These are phyloP conservation scores for Chiua virens DNA, from an alignment of 768 basidiomycete genomes.

Conservation along the genomic window DNA sequence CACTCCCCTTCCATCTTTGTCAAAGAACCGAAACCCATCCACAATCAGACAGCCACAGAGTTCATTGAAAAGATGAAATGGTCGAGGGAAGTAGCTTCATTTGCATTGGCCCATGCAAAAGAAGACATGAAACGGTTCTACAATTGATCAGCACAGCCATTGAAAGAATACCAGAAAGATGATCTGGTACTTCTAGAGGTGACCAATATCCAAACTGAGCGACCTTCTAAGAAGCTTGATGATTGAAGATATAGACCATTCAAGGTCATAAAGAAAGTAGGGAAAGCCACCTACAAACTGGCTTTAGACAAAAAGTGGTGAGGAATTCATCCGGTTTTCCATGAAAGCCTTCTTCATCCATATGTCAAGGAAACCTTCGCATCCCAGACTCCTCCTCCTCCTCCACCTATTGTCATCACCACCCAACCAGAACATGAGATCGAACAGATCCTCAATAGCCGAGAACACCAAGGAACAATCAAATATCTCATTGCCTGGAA, in stretches of 20 bases:
- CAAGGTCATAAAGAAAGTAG: background rate
- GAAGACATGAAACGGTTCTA: too few species aligned
- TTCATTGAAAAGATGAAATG: too few species aligned
- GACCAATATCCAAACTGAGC: background rate
- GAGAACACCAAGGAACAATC: background rate
- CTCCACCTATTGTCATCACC: background rate
- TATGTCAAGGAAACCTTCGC: background rate
- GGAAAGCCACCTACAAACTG: background rate
- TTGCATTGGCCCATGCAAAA: too few species aligned
- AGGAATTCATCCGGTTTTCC: background rate
- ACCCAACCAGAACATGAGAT: background rate
- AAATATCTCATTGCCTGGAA: background rate
- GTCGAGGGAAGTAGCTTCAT: too few species aligned
- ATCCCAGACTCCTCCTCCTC: background rate
- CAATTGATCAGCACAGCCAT: too few species aligned
- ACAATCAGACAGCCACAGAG: too few species aligned
- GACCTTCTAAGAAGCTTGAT: background rate
- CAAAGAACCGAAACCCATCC: too few species aligned
- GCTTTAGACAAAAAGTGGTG: background rate
- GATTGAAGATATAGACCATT: background rate
- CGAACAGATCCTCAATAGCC: too few species aligned
- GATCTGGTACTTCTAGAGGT: background rate
- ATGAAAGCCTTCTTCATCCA: background rate
- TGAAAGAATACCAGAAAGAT: too few species aligned
- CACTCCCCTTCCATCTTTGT: too few species aligned